A percentile compares a stretch with the other conserved stretches of the same genome.
These are phyloP conservation scores for Centrapalus pauciflorus DNA, from an alignment of 129 eudicot genomes.

Conservation along the genomic window DNA sequence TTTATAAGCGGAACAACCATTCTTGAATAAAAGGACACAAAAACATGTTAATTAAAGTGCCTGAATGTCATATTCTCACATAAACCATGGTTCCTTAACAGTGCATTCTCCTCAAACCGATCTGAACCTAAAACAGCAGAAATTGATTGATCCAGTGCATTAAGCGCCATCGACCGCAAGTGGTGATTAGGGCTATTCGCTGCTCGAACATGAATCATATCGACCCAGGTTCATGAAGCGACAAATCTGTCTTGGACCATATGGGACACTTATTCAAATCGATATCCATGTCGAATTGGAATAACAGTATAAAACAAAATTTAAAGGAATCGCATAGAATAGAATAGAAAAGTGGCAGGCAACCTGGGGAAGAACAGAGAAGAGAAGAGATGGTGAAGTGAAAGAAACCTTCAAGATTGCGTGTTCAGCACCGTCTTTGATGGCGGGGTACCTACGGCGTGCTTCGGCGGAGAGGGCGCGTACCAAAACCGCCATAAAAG, in stretches of 20 bases:
- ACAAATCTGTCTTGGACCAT: no score
- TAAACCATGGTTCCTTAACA: slow-evolving; percentile 30
- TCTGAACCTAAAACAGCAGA: slow-evolving; percentile 94
- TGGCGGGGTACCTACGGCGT: slow-evolving; percentile 93
- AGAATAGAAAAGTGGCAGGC: no score
- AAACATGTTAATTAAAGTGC: slow-evolving; percentile 2
- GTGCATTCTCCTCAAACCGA: slow-evolving; percentile 51
- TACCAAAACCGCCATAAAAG: slow-evolving; percentile 93
- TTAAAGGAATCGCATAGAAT: no score
- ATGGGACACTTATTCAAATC: no score
- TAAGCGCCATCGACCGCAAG: slow-evolving; percentile 72
- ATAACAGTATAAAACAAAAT: no score
- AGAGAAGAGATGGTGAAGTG: no score
- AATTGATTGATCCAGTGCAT: slow-evolving; percentile 86
- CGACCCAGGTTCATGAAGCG: no score
- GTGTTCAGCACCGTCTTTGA: slow-evolving; percentile 98
- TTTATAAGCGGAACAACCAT: no score
- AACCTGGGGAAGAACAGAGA: no score
- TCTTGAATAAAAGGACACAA: not conserved
- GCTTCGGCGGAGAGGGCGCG: slow-evolving; percentile 95
- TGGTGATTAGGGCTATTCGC: slow-evolving; percentile 82
- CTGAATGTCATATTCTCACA: slow-evolving; percentile 34
- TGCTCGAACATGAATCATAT: slow-evolving; percentile 48
- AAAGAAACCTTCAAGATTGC: slow-evolving; percentile 80
- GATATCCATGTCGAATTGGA: no score